Evolutionary conservation across 2,329 filamentous ascomycete genomes (phyloP).

Genomic region (Eurotiales sp.): DNA sequence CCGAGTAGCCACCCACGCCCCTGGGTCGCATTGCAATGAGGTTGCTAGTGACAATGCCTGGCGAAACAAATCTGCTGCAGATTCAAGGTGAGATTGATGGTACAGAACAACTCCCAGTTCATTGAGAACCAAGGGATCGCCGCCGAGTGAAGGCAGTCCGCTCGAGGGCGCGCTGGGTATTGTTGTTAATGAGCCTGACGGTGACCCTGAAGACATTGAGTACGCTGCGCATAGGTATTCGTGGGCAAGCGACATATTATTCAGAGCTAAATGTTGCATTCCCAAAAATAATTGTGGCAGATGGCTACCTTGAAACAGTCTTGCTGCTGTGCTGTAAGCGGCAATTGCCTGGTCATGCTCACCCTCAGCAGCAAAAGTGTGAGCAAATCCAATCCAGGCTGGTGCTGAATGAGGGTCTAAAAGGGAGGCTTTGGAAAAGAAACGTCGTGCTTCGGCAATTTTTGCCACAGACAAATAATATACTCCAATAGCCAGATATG

Average conservation of each 20-base stretch:
- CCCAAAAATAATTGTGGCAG: conserved; percentile 92
- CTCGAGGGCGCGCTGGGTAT: conserved; percentile 23
- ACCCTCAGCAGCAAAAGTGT: conserved; percentile 95
- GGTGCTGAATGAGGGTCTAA: conserved; percentile 97
- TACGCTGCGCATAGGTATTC: conserved; percentile 93
- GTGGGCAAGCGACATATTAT: conserved; percentile 88
- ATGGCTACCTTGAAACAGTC: conserved; percentile 94
- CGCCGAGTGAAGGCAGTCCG: conserved; percentile 28
- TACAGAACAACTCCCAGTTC: conserved; percentile 96
- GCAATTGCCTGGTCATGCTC: conserved; percentile 98
- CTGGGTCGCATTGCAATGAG: conserved; percentile 76
- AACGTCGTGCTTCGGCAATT: conserved; percentile 88
- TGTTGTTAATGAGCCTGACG: conserved; percentile 26
- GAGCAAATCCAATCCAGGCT: conserved; percentile 97
- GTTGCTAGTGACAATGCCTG: conserved; percentile 73
- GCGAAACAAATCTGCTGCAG: conserved; percentile 73
- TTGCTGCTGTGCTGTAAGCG: conserved; percentile 90
- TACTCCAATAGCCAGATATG: conserved; percentile 90
- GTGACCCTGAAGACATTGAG: conserved; percentile 48
- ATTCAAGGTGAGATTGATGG: conserved; percentile 74
- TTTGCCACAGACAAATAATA: conserved; percentile 90
- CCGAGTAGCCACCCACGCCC: conserved; percentile 77
- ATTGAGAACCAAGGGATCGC: conserved; percentile 84
- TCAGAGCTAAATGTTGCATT: conserved; percentile 96
- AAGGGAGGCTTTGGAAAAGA: conserved; percentile 95